Conservation (phyloP, 1,284 basidiomycete genomes). For the Tylopilus orsonianus region DNA sequence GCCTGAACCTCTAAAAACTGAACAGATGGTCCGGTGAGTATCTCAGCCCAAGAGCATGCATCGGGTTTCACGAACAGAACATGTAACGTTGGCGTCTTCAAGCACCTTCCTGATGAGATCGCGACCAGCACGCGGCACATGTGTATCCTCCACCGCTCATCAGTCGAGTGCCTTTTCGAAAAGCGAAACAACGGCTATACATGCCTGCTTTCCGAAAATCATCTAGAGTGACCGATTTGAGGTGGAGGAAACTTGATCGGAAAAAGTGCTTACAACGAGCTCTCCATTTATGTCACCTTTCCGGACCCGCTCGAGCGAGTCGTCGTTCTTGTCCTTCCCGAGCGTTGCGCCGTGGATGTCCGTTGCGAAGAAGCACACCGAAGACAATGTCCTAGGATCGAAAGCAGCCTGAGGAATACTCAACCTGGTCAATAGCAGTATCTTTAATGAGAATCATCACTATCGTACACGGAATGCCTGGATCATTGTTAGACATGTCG, state of each 20-base stretch:
- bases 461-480: slow-evolving; percentile 27
- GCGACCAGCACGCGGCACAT: slow-evolving; percentile 82
- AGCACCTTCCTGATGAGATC: slow-evolving; percentile 80
- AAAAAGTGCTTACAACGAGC: slow-evolving; percentile 59
- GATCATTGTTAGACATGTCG: slow-evolving; percentile 9
- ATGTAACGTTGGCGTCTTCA: slow-evolving; percentile 72
- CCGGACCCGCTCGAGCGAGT: slow-evolving; percentile 69
- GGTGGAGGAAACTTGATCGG: background rate
- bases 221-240: slow-evolving; percentile 48
- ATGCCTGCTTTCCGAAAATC: slow-evolving; percentile 91
- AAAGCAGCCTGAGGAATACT: slow-evolving; percentile 63
- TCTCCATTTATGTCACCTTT: slow-evolving; percentile 85
- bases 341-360: slow-evolving; percentile 85
- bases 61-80: slow-evolving; percentile 52
- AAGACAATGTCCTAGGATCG: slow-evolving; percentile 77
- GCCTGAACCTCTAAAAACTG: slow-evolving; percentile 92
- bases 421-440: slow-evolving; percentile 45
- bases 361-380: slow-evolving; percentile 93
- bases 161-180: background rate
- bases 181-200: slow-evolving; percentile 4
- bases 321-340: slow-evolving; percentile 80
- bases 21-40: background rate
- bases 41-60: background rate
- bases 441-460: slow-evolving; percentile 39
- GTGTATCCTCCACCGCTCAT: slow-evolving; percentile 63